A percentile compares a stretch with the other conserved stretches of the same genome.
Conservation (phyloP, 805 yeast species). For the Hanseniaspora taiwanica region DNA sequence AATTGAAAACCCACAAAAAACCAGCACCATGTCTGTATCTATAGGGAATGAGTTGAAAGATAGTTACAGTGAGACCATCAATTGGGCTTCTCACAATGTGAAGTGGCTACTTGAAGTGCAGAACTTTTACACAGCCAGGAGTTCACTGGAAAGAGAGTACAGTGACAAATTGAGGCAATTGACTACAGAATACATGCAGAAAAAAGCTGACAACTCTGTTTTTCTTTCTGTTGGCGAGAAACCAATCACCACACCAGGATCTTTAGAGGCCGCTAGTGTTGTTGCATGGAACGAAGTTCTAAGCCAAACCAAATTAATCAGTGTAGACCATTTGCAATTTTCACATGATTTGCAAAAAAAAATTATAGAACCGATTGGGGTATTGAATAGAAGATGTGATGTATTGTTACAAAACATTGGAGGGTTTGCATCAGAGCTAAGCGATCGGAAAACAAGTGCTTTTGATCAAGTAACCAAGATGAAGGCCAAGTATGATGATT, state of each 20-base stretch:
- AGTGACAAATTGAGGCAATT: slow-evolving; percentile 51
- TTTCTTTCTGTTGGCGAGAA: slow-evolving; percentile 76
- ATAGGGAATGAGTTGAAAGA: slow-evolving; percentile 72
- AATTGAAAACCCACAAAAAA: too few relatives aligned
- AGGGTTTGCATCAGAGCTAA: slow-evolving; percentile 45
- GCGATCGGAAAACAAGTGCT: slow-evolving; percentile 25
- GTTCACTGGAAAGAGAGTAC: slow-evolving; percentile 73
- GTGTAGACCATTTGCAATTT: slow-evolving; percentile 50
- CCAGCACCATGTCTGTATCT: slow-evolving; percentile 10
- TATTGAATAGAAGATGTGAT: slow-evolving; percentile 40
- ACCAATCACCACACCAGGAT: slow-evolving; percentile 89
- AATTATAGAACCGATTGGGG: slow-evolving; percentile 46
- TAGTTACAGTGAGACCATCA: slow-evolving; percentile 59
- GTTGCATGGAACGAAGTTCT: slow-evolving; percentile 86
- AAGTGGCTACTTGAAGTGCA: slow-evolving; percentile 71
- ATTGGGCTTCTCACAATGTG: slow-evolving; percentile 67
- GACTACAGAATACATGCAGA: slow-evolving; percentile 56
- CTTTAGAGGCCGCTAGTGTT: slow-evolving; percentile 73
- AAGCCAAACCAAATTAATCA: slow-evolving; percentile 67
- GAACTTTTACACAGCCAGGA: slow-evolving; percentile 71
- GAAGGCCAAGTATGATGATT: slow-evolving; percentile 58
- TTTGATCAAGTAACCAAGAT: slow-evolving; percentile 17
- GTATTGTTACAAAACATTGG: slow-evolving; percentile 42
- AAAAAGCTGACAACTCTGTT: slow-evolving; percentile 58
- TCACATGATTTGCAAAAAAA: slow-evolving; percentile 46